These are phyloP conservation scores for Elaphomyces granulatus DNA, from an alignment of 495 filamentous ascomycete species.

Conservation along the genomic window DNA sequence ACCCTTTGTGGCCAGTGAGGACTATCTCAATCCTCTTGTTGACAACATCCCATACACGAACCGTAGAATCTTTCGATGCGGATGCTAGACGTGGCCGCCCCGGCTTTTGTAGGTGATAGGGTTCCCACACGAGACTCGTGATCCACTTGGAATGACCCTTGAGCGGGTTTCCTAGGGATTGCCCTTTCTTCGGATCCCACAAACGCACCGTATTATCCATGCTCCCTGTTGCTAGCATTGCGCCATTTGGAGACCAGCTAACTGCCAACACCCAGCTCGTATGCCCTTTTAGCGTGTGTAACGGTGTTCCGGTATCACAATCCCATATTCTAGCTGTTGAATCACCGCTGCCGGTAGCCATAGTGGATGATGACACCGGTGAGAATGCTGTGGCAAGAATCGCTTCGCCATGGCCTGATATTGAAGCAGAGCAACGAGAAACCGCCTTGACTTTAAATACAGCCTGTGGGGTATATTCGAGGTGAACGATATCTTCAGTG, in stretches of 20 bases:
- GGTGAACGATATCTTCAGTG: slow-evolving; percentile 59
- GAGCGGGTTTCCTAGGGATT: slow-evolving; percentile 56
- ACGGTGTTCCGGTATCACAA: slow-evolving; percentile 82
- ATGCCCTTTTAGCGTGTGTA: slow-evolving; percentile 83
- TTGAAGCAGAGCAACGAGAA: slow-evolving; percentile 73
- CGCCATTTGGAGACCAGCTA: slow-evolving; percentile 71
- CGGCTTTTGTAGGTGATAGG: slow-evolving; percentile 69
- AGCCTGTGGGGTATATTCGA: slow-evolving; percentile 80
- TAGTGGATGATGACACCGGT: slow-evolving; percentile 58
- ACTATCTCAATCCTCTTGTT: slow-evolving; percentile 64
- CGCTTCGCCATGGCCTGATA: slow-evolving; percentile 81
- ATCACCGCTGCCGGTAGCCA: slow-evolving; percentile 87
- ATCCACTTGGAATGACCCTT: slow-evolving; percentile 92
- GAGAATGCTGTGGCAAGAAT: slow-evolving; percentile 87
- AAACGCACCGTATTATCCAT: slow-evolving; percentile 87
- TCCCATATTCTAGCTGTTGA: slow-evolving; percentile 91
- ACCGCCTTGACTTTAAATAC: slow-evolving; percentile 91
- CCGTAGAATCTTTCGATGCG: slow-evolving; percentile 79
- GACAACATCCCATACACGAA: slow-evolving; percentile 77
- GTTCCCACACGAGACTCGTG: slow-evolving; percentile 80
- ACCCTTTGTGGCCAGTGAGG: slow-evolving; percentile 75
- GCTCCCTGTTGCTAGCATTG: slow-evolving; percentile 73
- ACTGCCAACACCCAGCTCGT: slow-evolving; percentile 86
- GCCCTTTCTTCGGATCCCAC: slow-evolving; percentile 79
- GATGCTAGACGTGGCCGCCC: slow-evolving; percentile 72